Evolutionary conservation across 768 basidiomycete genomes (phyloP).

Genomic region (Boletus vermiculosoides): DNA sequence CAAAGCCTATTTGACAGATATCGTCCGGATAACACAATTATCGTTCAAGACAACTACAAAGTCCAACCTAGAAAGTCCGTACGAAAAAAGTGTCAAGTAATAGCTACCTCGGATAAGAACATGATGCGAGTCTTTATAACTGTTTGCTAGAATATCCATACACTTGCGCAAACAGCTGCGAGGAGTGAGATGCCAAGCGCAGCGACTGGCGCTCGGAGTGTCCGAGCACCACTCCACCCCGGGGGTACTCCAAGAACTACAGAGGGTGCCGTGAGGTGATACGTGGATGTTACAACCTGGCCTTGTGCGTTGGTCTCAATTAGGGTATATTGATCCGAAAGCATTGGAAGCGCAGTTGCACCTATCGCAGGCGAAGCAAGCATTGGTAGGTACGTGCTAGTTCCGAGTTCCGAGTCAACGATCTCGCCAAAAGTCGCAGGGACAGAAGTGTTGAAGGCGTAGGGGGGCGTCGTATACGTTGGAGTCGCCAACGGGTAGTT

Average conservation of each 20-base stretch:
- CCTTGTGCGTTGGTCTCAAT: constrained; percentile 58
- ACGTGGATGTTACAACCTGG: constrained; percentile 50
- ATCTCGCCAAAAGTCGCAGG: constrained; percentile 53
- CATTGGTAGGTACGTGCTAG: constrained; percentile 67
- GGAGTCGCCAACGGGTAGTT: constrained; percentile 70
- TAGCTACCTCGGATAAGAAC: not conserved
- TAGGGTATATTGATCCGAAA: constrained; percentile 54
- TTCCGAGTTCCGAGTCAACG: constrained; percentile 61
- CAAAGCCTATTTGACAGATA: not conserved
- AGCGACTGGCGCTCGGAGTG: constrained; percentile 6
- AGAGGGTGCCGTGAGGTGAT: constrained; percentile 43
- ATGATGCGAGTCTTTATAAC: not conserved
- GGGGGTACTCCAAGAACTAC: constrained; percentile 65
- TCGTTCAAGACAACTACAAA: not conserved
- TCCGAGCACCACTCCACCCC: constrained; percentile 42
- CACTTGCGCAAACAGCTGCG: constrained; percentile 5
- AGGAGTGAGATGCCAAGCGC: constrained; percentile 15
- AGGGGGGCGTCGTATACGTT: constrained; percentile 58
- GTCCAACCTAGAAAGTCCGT: not conserved
- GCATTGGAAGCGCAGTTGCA: constrained; percentile 54
- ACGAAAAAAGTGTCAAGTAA: not conserved
- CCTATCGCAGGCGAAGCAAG: constrained; percentile 44
- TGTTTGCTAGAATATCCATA: constrained; percentile 18
- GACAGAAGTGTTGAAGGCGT: constrained; percentile 68
- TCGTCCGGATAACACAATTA: not conserved